These are phyloP conservation scores for Saturnispora zaruensis DNA, from an alignment of 805 yeast genomes.

Conservation along the genomic window DNA sequence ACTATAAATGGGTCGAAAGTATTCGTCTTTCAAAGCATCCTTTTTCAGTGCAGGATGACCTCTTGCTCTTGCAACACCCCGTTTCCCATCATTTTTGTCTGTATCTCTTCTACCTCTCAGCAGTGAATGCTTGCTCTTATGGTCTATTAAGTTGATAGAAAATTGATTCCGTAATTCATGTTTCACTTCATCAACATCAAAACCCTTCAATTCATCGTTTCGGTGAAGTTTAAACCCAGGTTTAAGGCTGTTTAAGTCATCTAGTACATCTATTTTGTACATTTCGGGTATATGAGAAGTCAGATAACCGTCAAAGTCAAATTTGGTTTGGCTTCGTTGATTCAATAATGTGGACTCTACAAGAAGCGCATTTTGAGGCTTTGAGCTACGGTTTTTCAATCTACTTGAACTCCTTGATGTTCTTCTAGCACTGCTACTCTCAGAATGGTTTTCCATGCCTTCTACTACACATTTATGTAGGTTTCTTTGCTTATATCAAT, in stretches of 20 bases:
- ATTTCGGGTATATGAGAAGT: constrained; percentile 20
- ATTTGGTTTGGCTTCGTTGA: constrained; percentile 13
- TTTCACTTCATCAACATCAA: constrained; percentile 4
- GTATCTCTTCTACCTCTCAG: background rate
- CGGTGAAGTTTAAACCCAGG: constrained; percentile 10
- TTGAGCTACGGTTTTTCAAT: background rate
- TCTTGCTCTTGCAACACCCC: background rate
- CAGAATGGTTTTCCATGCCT: background rate
- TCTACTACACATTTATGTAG: background rate
- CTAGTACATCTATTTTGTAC: constrained; percentile 16
- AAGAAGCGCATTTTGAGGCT: background rate
- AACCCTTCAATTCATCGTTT: constrained; percentile 15
- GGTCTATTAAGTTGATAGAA: constrained; percentile 16
- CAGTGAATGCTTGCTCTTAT: constrained; percentile 1
- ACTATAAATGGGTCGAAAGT: constrained; percentile 42
- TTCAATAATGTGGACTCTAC: constrained; percentile 2
- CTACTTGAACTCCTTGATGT: background rate
- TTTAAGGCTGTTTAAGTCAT: background rate
- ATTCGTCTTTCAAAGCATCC: constrained; percentile 42
- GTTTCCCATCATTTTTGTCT: background rate
- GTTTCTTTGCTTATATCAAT: background rate
- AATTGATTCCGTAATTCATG: constrained; percentile 7
- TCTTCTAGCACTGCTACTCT: background rate
- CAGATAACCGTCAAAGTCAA: constrained; percentile 31
- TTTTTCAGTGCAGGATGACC: background rate